Percentiles rank a stretch among this genome's conserved stretches.
These are phyloP conservation scores for Bidens hawaiensis DNA, from an alignment of 140 eudicot genomes.

Conservation along the genomic window DNA sequence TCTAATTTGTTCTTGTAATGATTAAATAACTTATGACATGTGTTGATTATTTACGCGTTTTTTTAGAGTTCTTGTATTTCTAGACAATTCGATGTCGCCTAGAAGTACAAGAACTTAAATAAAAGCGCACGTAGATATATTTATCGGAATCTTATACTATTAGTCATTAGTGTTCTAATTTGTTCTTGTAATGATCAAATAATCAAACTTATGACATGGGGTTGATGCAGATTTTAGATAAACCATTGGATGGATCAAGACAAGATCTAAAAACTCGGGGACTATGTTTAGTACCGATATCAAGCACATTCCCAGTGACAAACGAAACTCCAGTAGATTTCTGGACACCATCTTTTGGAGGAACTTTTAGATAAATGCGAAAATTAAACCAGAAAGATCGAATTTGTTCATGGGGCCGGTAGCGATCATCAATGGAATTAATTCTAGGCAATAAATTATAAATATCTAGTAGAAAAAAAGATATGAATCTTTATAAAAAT, in stretches of 20 bases:
- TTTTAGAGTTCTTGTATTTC: too few relatives aligned
- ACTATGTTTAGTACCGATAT: slow-evolving; percentile 83
- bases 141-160: too few relatives aligned
- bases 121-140: too few relatives aligned
- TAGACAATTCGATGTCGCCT: too few relatives aligned
- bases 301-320: slow-evolving; percentile 82
- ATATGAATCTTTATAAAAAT: slow-evolving; percentile 35
- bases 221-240: slow-evolving; percentile 44
- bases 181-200: background rate
- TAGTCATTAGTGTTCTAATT: background rate
- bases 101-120: too few relatives aligned
- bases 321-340: slow-evolving; percentile 90
- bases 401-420: slow-evolving; percentile 28
- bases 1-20: too few relatives aligned
- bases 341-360: slow-evolving; percentile 97
- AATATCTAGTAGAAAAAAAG: slow-evolving; percentile 21
- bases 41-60: too few relatives aligned
- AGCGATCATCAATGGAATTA: slow-evolving; percentile 29
- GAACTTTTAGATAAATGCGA: slow-evolving; percentile 56
- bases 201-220: background rate
- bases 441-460: slow-evolving; percentile 29
- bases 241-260: slow-evolving; percentile 43
- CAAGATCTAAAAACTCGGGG: slow-evolving; percentile 87
- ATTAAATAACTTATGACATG: too few relatives aligned
- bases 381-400: slow-evolving; percentile 23